Percentiles rank a stretch among this genome's conserved stretches.
These are phyloP conservation scores for Gilbertella persicaria DNA, from an alignment of 371 early-diverging fungal genomes.

Conservation along the genomic window DNA sequence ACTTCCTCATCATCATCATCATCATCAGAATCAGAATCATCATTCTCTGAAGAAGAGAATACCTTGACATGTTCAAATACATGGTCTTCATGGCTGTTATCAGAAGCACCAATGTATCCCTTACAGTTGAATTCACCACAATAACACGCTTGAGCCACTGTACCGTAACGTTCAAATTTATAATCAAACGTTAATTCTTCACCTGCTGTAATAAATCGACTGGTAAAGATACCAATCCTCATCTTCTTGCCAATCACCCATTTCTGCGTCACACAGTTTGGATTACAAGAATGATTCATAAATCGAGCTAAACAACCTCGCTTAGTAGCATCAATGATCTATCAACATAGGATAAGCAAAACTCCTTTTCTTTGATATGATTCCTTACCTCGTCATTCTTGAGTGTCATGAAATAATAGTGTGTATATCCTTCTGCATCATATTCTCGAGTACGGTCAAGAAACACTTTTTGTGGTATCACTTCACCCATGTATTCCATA, in stretches of 20 bases:
- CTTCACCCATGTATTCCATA: constrained; percentile 97
- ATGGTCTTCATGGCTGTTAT: constrained; percentile 24
- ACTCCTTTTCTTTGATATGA: background rate
- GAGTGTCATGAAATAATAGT: constrained; percentile 97
- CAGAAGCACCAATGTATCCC: constrained; percentile 86
- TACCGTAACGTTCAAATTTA: constrained; percentile 85
- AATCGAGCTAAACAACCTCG: constrained; percentile 91
- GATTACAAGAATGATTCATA: constrained; percentile 93
- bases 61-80: background rate
- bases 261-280: constrained; percentile 87
- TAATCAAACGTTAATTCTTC: constrained; percentile 95
- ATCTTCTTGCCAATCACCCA: constrained; percentile 84
- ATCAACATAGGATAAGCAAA: background rate
- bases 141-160: constrained; percentile 88
- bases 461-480: constrained; percentile 79
- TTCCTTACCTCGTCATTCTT: constrained; percentile 78
- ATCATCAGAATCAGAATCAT: constrained; percentile 5
- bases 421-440: constrained; percentile 75
- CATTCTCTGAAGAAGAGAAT: background rate
- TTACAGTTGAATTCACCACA: constrained; percentile 91
- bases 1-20: constrained; percentile 19
- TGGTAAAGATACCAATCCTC: constrained; percentile 84
- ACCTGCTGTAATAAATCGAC: constrained; percentile 64
- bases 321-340: constrained; percentile 93
- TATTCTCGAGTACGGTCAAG: constrained; percentile 81